Evolutionary conservation across 192 early-diverging fungal species (phyloP).

Genomic region (Coemansia sp.): DNA sequence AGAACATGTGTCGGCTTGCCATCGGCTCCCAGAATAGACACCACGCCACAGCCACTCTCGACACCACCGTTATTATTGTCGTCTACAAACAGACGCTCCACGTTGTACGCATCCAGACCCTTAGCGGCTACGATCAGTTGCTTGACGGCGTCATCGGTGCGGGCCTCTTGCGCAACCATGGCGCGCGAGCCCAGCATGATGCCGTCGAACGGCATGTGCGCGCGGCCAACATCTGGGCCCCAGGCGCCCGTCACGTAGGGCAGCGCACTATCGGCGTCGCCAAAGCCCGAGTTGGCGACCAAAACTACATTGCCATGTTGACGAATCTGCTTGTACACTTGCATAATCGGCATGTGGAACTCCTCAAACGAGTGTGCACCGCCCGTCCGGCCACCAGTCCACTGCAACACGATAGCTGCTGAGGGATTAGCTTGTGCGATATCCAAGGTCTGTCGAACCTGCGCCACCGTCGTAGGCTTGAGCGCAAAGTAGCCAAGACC

Average conservation of each 20-base stretch:
- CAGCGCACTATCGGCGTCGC: conserved; percentile 77
- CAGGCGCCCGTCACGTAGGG: conserved; percentile 91
- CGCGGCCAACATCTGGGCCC: conserved; percentile 69
- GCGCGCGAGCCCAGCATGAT: conserved; percentile 87
- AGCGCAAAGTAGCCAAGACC: conserved; percentile 83
- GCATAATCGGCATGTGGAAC: conserved; percentile 84
- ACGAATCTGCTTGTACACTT: conserved; percentile 85
- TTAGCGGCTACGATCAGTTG: conserved; percentile 79
- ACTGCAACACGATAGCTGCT: conserved; percentile 85
- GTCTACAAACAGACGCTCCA: conserved; percentile 84
- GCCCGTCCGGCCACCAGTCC: conserved; percentile 94
- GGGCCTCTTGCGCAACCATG: conserved; percentile 84
- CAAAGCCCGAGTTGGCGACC: conserved; percentile 91
- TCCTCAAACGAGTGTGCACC: conserved; percentile 95
- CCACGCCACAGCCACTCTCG: conserved; percentile 65
- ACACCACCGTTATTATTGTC: conserved; percentile 61
- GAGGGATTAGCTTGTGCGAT: conserved; percentile 79
- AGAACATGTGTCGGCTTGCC: conserved; percentile 89
- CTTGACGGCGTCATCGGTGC: conserved; percentile 72
- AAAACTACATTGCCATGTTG: conserved; percentile 78
- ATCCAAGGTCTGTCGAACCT: conserved; percentile 72
- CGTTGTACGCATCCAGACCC: conserved; percentile 70
- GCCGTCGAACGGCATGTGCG: conserved; percentile 94
- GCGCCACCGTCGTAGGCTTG: conserved; percentile 76
- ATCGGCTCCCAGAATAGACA: conserved; percentile 84